phyloP scores from a whole-genome alignment of 1,284 basidiomycete species.

The Mrakiaceae sp. region DNA sequence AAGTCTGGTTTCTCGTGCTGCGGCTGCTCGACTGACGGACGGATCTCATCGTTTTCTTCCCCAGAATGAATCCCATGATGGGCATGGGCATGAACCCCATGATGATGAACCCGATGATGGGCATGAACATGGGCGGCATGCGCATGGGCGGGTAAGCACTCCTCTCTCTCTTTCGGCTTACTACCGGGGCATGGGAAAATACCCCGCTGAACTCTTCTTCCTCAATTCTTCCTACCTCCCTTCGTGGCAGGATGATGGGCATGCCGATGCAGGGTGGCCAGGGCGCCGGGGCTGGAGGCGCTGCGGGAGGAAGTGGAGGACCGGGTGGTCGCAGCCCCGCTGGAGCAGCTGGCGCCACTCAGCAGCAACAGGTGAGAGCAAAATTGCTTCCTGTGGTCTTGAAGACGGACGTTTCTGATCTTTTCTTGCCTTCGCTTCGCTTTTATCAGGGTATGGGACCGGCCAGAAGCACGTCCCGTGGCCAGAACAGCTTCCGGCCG shows the following conservation, averaged over 20 bases:
- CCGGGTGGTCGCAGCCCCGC: background rate
- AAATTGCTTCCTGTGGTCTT: background rate
- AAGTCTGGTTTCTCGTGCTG: background rate
- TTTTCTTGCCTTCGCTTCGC: no score
- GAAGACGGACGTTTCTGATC: background rate
- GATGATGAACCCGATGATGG: constrained; percentile 12
- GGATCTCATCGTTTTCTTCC: background rate
- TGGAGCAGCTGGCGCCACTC: constrained; percentile 1
- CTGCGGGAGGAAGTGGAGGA: background rate
- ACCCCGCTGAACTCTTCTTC: background rate
- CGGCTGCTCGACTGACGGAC: no score
- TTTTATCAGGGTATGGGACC: constrained; percentile 9
- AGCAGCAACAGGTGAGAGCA: background rate
- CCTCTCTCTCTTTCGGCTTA: background rate
- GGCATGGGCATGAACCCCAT: constrained; percentile 8
- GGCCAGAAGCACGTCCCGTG: constrained; percentile 15
- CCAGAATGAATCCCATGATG: constrained; percentile 1
- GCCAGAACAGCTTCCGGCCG: constrained; percentile 16
- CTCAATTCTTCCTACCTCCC: background rate
- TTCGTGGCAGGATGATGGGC: background rate
- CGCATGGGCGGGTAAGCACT: constrained; percentile 3
- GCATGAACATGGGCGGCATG: constrained; percentile 17
- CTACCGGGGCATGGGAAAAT: background rate
- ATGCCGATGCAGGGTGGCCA: background rate
- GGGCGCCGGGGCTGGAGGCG: background rate